phyloP scores from a whole-genome alignment of 2,329 filamentous ascomycete species.

The Fusarium vanettenii region DNA sequence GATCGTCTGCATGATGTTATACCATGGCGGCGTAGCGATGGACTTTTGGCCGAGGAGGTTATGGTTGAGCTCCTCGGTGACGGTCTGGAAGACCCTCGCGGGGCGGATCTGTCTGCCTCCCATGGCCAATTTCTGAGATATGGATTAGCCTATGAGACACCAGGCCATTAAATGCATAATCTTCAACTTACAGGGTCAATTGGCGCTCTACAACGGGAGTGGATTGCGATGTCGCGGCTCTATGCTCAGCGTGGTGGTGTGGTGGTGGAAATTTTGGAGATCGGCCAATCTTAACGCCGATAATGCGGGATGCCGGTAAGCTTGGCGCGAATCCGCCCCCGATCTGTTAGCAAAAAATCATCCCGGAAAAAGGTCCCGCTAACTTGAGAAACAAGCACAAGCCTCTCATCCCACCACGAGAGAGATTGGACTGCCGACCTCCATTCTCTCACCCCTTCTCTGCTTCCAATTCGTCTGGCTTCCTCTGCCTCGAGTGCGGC shows the following conservation, averaged over 20 bases:
- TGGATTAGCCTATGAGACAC: slow-evolving; percentile 2
- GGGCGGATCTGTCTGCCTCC: slow-evolving; percentile 59
- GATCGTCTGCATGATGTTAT: slow-evolving; percentile 61
- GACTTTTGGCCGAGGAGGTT: slow-evolving; percentile 50
- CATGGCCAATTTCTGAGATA: slow-evolving; percentile 46
- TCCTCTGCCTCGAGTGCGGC: slow-evolving; percentile 11
- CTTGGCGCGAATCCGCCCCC: slow-evolving; percentile 35
- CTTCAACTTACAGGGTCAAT: slow-evolving; percentile 32
- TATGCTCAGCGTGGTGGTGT: slow-evolving; percentile 27
- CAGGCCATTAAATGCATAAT: neutral
- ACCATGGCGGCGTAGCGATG: slow-evolving; percentile 60
- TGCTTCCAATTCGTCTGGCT: neutral
- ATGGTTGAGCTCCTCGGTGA: slow-evolving; percentile 57
- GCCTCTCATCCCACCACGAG: slow-evolving; percentile 32
- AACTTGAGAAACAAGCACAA: slow-evolving; percentile 30
- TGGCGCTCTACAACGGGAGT: slow-evolving; percentile 30
- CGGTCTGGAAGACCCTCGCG: slow-evolving; percentile 60
- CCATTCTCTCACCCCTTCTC: slow-evolving; percentile 23
- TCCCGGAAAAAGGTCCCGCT: slow-evolving; percentile 38
- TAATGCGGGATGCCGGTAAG: slow-evolving; percentile 28
- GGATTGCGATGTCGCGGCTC: slow-evolving; percentile 21
- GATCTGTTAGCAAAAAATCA: slow-evolving; percentile 39
- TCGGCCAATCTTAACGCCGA: slow-evolving; percentile 48
- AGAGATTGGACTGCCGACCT: slow-evolving; percentile 36
- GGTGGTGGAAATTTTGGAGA: slow-evolving; percentile 47